Evolutionary conservation across 2,329 filamentous ascomycete species (phyloP), one percentile per base, ranked within the genome.

Genomic region (Ophiosphaerella narmari): DNA sequence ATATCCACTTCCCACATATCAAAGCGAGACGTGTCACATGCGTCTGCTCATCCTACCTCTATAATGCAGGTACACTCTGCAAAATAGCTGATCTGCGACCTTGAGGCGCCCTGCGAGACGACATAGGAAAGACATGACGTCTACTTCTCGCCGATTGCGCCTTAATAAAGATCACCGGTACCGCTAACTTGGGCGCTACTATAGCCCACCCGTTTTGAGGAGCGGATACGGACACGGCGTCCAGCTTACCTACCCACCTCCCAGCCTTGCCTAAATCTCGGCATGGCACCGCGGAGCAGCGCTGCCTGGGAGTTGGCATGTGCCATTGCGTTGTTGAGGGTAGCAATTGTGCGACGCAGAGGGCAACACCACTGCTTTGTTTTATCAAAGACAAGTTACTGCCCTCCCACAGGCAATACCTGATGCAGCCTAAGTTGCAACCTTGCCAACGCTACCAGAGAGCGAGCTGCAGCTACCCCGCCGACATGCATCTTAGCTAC

Each of bases 381-480:
- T 39, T 26, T 14, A 41, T 37, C 12, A 31, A 31, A 40, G 38
- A 40, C 38, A n/a, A n/a, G 6, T 13, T 13, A 7, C 24, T 6
- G 26, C 11, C 26, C 26, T 29, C 11, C 29, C 40, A 21, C 29
- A 6, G 31, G 12, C 7, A 32, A 9, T 7, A 21, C 29, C 29
- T 29, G 16, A 42, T 21, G 40, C 40, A 31, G 29, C 45, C 44
- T 44, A 46, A 29, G 7, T 29, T 16, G 40, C 41, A 34, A 34
- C 11, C 11, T 34, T 34, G 33, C 14, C 8, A 16, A 42, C 18
- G 35, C 29, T 36, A 24, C 31, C 16, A 24, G 31, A 21, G 26
- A n/a, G 44, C 26, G 31, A 29, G 42, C 38, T 49, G 42, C 46
- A 53, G 50, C 46, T 53, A 53, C 50, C 46, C 46, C 46, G 46